Evolutionary conservation across 2,329 filamentous ascomycete species (phyloP), one percentile per base, ranked within the genome.

Genomic region (Tolypocladium cylindrosporum): DNA sequence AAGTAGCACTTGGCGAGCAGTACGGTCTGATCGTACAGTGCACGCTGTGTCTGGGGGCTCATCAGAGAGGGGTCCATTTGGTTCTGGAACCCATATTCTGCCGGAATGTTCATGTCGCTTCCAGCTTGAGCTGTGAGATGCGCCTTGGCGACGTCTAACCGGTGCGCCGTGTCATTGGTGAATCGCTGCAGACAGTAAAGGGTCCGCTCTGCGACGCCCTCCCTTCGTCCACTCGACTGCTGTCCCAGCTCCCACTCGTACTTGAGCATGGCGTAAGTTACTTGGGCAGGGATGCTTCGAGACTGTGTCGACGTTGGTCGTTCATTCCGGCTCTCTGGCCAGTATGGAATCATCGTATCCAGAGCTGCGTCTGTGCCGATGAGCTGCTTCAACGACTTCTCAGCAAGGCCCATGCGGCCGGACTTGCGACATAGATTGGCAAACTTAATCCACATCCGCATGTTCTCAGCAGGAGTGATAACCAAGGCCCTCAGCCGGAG

Each of bases 391-490:
- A 99, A 77, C 13, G 92, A 95, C 75, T 96, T 95, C 75, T 99
- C 94, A 1, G 94, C 94, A 54, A 99, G 82, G 11, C 94, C 93
- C 80, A 93, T 92, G 37, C 94, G 88, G 59, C 91, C 89, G 51
- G 93, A 96, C 73, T 99, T 99, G 67, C 95, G 89, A 73, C 95
- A 99, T 7, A 99, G 84, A 67, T 97, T 99, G 67, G 94, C 90
- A 71, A 97, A 99, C 71, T 99, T 99, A 78, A 99, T 97, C 86
- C 92, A 97, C 91, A 99, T 99, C 67, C 96, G 90, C 79, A 96
- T 91, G 67, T 97, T 97, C 71, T 99, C 92, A 40, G 85, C 85
- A 0, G 95, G 93, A 0, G 87, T 87, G 61, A 97, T 93, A 59
- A 99, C 94, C 55, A 99, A 80, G 24, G 91, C 90, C 60, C 94